Evolutionary conservation across 306 rosid genomes (phyloP).

Genomic region (Purshia tridentata): DNA sequence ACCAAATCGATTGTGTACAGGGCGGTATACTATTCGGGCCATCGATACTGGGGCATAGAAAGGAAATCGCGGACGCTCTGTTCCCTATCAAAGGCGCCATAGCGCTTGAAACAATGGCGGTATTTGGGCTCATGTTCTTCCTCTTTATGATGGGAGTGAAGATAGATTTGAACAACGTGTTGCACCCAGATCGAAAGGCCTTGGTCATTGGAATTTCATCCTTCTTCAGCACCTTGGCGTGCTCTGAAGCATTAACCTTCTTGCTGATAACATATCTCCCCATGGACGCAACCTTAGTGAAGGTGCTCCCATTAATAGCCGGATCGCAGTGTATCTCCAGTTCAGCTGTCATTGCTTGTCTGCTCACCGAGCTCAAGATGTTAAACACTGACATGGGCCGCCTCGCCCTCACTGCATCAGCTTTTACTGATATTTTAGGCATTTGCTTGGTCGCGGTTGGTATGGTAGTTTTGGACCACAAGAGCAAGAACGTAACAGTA

Average conservation of each 20-base stretch:
- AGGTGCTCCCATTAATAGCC: conserved; percentile 30
- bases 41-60: conserved; percentile 42
- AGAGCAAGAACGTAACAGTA: neutral
- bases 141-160: conserved; percentile 45
- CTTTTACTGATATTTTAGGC: conserved; percentile 41
- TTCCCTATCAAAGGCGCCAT: conserved; percentile 43
- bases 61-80: conserved; percentile 12
- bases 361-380: conserved; percentile 54
- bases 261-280: neutral
- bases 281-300: neutral
- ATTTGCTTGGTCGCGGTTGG: neutral
- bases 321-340: conserved; percentile 41
- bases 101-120: conserved; percentile 38
- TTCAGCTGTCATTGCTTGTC: conserved; percentile 39
- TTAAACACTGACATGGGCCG: conserved; percentile 62
- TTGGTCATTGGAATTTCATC: conserved; percentile 36
- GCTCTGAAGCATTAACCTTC: conserved; percentile 8
- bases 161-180: conserved; percentile 31
- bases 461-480: conserved; percentile 17
- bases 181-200: conserved; percentile 44
- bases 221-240: conserved; percentile 23
- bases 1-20: conserved; percentile 16
- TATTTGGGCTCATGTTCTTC: conserved; percentile 51
- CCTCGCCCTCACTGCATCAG: conserved; percentile 43
- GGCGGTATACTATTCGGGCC: conserved; percentile 64